Percentiles rank a stretch among this genome's conserved stretches.
phyloP scores from a whole-genome alignment of 768 basidiomycete species.

The Mycena amicta region DNA sequence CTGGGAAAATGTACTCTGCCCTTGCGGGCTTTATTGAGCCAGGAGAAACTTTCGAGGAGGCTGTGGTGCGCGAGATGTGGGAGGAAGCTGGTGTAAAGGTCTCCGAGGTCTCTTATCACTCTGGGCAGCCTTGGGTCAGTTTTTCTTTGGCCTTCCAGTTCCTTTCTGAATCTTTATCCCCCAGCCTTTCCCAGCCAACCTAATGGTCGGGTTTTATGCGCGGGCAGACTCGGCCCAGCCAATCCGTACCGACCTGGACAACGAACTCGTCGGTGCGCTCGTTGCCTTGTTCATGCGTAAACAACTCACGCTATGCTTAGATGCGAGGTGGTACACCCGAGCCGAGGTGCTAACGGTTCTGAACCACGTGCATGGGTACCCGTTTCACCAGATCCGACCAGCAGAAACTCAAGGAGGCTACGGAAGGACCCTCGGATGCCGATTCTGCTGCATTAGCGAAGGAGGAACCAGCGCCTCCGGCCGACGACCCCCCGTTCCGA shows the following conservation, averaged over 20 bases:
- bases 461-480: neutral
- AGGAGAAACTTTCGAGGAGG: constrained; percentile 92
- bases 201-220: constrained; percentile 91
- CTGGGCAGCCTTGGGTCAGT: constrained; percentile 82
- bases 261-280: constrained; percentile 84
- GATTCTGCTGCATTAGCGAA: constrained; percentile 5
- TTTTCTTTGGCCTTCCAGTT: neutral
- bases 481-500: constrained; percentile 58
- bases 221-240: constrained; percentile 71
- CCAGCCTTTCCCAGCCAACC: constrained; percentile 87
- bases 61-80: constrained; percentile 90
- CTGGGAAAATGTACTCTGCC: constrained; percentile 79
- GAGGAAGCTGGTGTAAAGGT: constrained; percentile 94
- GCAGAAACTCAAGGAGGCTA: constrained; percentile 46
- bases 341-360: constrained; percentile 70
- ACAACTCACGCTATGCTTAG: constrained; percentile 38
- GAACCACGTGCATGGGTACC: constrained; percentile 53
- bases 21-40: constrained; percentile 95
- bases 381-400: constrained; percentile 51
- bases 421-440: constrained; percentile 33
- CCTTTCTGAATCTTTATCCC: neutral
- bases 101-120: constrained; percentile 83
- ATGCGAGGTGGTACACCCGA: constrained; percentile 88
- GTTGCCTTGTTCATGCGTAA: neutral
- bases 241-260: constrained; percentile 87